phyloP scores from a whole-genome alignment of 768 basidiomycete genomes.

The Mrakia hoshinonis region DNA sequence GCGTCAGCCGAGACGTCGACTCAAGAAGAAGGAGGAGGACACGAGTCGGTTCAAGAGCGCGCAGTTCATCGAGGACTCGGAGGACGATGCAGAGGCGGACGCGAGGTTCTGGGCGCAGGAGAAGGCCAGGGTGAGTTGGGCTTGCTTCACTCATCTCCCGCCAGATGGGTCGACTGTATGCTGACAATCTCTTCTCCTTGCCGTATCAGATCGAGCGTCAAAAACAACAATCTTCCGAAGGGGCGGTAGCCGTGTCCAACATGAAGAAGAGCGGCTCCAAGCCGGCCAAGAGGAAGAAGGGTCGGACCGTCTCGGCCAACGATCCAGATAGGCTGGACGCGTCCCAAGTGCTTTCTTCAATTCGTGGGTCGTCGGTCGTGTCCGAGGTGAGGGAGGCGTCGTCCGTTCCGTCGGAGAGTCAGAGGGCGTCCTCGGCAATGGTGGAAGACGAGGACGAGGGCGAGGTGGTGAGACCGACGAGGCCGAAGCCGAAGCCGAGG shows the following conservation, averaged over 20 bases:
- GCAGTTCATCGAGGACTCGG: slow-evolving; percentile 20
- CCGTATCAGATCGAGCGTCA: background rate
- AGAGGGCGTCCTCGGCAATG: background rate
- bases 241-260: background rate
- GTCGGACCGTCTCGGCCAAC: slow-evolving; percentile 3
- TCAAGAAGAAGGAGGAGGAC: slow-evolving; percentile 15
- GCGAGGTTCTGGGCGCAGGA: slow-evolving; percentile 10
- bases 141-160: background rate
- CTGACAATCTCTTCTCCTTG: background rate
- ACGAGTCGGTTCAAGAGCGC: background rate
- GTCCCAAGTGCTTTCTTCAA: background rate
- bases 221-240: background rate
- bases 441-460: background rate
- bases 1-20: background rate
- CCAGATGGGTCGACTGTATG: background rate
- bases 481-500: background rate
- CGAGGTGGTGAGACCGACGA: background rate
- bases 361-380: no score
- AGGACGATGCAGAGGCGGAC: slow-evolving; percentile 6
- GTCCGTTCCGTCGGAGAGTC: background rate
- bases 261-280: background rate
- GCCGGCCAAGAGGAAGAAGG: background rate
- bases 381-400: background rate
- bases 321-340: background rate
- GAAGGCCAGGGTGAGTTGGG: background rate